Evolutionary conservation across 768 basidiomycete species (phyloP).

Genomic region (Lactifluus hygrophoroides): DNA sequence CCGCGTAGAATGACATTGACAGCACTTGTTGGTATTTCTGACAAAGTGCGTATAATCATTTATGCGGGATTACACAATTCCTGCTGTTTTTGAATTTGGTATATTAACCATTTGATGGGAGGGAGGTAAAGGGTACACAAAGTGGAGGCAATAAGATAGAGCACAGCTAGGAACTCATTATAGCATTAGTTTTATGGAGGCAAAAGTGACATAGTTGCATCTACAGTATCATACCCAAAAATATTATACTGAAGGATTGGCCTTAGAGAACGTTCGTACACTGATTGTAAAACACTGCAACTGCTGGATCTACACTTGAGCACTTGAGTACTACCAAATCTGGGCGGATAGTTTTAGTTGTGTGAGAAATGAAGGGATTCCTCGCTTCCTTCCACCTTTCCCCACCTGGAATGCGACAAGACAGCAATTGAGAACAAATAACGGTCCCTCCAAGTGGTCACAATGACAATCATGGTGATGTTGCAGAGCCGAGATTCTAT

Average conservation of each 20-base stretch:
- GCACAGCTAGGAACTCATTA: not conserved
- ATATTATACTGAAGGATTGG: not conserved
- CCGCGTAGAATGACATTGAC: too few relatives aligned
- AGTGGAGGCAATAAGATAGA: not conserved
- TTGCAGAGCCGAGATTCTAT: not conserved
- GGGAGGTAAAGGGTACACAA: not conserved
- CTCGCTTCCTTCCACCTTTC: not conserved
- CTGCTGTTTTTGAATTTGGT: not conserved
- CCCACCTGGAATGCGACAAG: not conserved
- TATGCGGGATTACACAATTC: not conserved
- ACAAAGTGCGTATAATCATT: not conserved
- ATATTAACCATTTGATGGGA: not conserved
- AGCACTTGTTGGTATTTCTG: too few relatives aligned
- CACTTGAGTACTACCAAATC: not conserved
- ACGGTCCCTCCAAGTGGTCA: not conserved
- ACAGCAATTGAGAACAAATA: not conserved
- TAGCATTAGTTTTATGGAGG: not conserved
- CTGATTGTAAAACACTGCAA: not conserved
- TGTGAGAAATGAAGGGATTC: too few relatives aligned
- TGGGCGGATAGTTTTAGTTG: not conserved
- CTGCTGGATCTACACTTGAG: not conserved
- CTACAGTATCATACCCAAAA: not conserved
- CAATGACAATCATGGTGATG: not conserved
- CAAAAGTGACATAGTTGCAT: not conserved
- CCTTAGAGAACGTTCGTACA: conserved; percentile 1